Conservation (phyloP, 805 yeast genomes). For the Barnettozyma sp. region DNA sequence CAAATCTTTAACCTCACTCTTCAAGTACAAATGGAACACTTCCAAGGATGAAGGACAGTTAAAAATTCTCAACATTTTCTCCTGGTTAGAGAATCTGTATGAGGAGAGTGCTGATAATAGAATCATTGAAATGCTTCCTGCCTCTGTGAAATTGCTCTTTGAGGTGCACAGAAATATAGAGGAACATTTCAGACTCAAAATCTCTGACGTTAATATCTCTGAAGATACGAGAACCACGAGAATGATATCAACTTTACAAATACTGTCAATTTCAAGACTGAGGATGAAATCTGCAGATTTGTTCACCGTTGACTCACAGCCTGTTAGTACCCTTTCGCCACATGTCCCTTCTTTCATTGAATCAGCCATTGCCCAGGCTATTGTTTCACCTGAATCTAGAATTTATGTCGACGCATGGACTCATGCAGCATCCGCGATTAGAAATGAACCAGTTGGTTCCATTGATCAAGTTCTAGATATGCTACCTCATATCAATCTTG, state of each 20-base stretch:
- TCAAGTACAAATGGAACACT: constrained; percentile 38
- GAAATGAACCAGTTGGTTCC: constrained; percentile 21
- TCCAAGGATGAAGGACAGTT: constrained; percentile 46
- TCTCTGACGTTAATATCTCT: constrained; percentile 54
- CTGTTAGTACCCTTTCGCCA: constrained; percentile 30
- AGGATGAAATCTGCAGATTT: constrained; percentile 56
- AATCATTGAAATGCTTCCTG: constrained; percentile 51
- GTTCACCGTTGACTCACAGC: constrained; percentile 24
- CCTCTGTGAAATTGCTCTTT: constrained; percentile 58
- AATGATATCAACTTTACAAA: constrained; percentile 61
- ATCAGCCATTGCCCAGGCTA: constrained; percentile 64
- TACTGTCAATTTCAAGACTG: constrained; percentile 56
- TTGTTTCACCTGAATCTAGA: constrained; percentile 77
- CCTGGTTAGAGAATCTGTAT: constrained; percentile 57
- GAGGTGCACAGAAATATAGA: constrained; percentile 62
- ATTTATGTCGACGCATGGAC: constrained; percentile 64
- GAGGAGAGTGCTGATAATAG: constrained; percentile 37
- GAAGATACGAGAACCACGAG: constrained; percentile 54
- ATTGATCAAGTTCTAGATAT: constrained; percentile 28
- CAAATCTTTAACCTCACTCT: constrained; percentile 48
- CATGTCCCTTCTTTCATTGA: constrained; percentile 82
- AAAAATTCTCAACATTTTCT: constrained; percentile 59
- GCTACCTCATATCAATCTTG: constrained; percentile 30
- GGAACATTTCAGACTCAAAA: constrained; percentile 53
- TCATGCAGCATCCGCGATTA: constrained; percentile 32